Evolutionary conservation across 331 rosid species (phyloP).

Genomic region (Acacia pycnantha): DNA sequence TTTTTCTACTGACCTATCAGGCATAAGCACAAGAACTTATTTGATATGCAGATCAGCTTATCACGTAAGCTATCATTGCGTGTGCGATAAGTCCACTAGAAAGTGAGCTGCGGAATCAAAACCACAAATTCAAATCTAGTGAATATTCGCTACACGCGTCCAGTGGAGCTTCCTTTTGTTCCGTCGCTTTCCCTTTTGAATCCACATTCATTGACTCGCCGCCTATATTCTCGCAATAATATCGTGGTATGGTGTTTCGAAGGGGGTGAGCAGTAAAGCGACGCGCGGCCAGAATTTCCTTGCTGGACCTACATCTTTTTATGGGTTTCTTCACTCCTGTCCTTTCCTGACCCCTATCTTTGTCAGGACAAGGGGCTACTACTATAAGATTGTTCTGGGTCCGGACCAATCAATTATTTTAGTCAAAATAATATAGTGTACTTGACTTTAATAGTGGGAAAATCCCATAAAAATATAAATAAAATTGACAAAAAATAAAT

Average conservation of each 20-base stretch:
- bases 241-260: neutral
- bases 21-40: neutral
- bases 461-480: no score
- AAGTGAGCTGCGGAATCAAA: slow-evolving; percentile 62
- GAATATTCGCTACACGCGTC: slow-evolving; percentile 74
- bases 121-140: slow-evolving; percentile 60
- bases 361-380: neutral
- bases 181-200: slow-evolving; percentile 42
- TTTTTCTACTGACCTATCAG: slow-evolving; percentile 47
- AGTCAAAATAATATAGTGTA: no score
- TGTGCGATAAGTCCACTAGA: neutral
- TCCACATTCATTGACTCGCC: slow-evolving; percentile 1
- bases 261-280: neutral
- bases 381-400: neutral
- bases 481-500: no score
- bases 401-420: neutral
- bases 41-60: fast-evolving
- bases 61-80: fast-evolving
- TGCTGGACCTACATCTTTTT: neutral
- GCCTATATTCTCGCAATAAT: slow-evolving; percentile 1
- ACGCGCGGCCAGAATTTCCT: slow-evolving; percentile 21
- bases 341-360: neutral
- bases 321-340: slow-evolving; percentile 7
- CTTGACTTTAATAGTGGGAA: no score
- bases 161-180: slow-evolving; percentile 34